Evolutionary conservation across 495 filamentous ascomycete genomes (phyloP), one percentile per base, ranked within the genome.

Genomic region (Aspergillus incahuasiensis): DNA sequence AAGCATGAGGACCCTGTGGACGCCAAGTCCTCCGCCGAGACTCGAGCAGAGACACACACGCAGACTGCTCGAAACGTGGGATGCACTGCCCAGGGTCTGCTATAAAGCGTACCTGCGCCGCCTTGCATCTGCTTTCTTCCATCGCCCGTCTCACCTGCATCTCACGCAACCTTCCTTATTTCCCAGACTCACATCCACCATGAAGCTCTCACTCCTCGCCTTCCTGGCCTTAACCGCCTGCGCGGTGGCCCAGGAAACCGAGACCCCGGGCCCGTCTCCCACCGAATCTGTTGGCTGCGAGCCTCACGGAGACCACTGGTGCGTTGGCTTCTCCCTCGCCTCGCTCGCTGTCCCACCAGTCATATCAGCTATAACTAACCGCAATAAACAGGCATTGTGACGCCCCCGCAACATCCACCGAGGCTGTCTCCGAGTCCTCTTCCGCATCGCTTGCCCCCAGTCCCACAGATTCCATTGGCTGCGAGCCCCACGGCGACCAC

Each of bases 231-330:
- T 61, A 41, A 50, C 58, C 20, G 53, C 65, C 20, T 40, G 55
- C 18, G 49, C 49, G 20, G 19, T 58, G 19, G 61, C 53, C 30
- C 57, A 49, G 41, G 53, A 44, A 28, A 52, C 45, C 13, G 45
- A 32, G 18, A 39, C 30, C 21, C 60, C 66, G 0, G 64, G 64
- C 19, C 64, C 67, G 22, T 68, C 65, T 21, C 67, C 67, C 13
- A 70, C 65, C 5, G 65, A 58, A 25, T 68, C 65, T 11, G 43
- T 64, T 30, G 67, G 67, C 45, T 70, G 67, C 51, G 63, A 64
- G n/a, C 63, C 65, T 2, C 67, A 70, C 38, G 63, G 65, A 7
- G 65, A 70, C 35, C 67, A 70, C 48, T 70, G 67, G 65, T 68
- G 55, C 32, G 56, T 42, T 22, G 19, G 15, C 12, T 35, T 35